These are phyloP conservation scores for Auricularia sp. DNA, from an alignment of 768 basidiomycete species.

Conservation along the genomic window DNA sequence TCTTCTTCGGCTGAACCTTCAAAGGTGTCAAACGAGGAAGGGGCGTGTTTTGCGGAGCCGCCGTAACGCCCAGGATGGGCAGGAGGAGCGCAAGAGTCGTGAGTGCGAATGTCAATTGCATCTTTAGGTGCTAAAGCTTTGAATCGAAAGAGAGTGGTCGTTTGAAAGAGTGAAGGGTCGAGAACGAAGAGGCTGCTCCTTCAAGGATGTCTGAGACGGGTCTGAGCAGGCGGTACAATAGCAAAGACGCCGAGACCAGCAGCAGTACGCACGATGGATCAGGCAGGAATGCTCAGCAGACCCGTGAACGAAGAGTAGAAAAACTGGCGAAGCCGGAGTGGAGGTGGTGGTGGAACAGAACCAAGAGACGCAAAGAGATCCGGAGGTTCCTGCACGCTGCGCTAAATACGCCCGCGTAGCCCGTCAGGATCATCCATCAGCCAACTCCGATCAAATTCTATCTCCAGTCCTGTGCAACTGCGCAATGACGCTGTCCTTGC, in stretches of 20 bases:
- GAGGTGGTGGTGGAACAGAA: not conserved
- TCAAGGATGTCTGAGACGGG: not conserved
- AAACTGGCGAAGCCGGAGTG: not conserved
- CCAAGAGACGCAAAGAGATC: not conserved
- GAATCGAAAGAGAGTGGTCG: not conserved
- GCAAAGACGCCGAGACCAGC: not conserved
- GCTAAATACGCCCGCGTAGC: not conserved
- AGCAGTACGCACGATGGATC: not conserved
- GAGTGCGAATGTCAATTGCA: not conserved
- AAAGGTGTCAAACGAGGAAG: not conserved
- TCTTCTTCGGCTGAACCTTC: not conserved
- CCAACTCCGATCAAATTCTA: no score
- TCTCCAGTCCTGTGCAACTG: no score
- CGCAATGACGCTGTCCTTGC: no score
- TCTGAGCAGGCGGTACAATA: no score
- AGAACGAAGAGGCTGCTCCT: not conserved
- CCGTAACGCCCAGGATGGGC: not conserved
- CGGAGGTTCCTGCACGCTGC: not conserved
- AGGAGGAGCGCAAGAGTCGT: not conserved
- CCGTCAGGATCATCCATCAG: not conserved
- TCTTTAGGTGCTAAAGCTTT: not conserved
- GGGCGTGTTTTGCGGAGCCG: not conserved
- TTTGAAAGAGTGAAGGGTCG: not conserved
- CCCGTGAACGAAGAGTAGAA: slow-evolving; percentile 1
- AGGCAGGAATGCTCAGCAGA: slow-evolving; percentile 4